phyloP scores from a whole-genome alignment of 208 protist species.

The Phytomonas sp. region DNA sequence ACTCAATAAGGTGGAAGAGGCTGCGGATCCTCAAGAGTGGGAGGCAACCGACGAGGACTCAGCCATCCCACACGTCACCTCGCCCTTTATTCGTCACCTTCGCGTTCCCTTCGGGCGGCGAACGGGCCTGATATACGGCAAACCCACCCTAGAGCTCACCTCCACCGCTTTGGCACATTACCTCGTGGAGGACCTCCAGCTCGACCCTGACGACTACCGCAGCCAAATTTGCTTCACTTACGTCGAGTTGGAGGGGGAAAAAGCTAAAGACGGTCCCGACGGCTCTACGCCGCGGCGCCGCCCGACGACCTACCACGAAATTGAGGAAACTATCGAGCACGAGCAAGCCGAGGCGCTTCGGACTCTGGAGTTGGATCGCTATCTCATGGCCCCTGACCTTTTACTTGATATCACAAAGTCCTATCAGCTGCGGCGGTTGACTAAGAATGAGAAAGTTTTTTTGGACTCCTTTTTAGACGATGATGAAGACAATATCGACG shows the following conservation, averaged over 20 bases:
- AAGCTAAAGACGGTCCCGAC: neutral
- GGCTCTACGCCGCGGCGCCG: neutral
- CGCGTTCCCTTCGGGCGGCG: conserved; percentile 76
- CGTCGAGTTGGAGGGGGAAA: conserved; percentile 5
- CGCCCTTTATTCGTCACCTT: conserved; percentile 56
- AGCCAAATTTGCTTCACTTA: conserved; percentile 69
- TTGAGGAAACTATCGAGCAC: conserved; percentile 42
- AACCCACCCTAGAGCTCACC: conserved; percentile 49
- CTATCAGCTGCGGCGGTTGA: conserved; percentile 65
- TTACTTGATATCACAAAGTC: conserved; percentile 71
- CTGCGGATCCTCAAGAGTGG: neutral
- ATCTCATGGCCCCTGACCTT: conserved; percentile 73
- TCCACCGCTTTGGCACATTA: conserved; percentile 41
- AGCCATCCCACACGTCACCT: conserved; percentile 30
- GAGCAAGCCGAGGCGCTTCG: conserved; percentile 56
- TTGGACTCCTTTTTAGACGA: conserved; percentile 51
- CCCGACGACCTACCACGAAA: conserved; percentile 18
- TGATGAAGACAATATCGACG: conserved; percentile 15
- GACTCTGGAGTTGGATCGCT: conserved; percentile 71
- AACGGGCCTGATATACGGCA: conserved; percentile 71
- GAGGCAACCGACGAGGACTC: conserved; percentile 21
- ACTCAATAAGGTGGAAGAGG: neutral
- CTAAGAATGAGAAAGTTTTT: conserved; percentile 47
- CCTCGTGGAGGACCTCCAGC: conserved; percentile 36
- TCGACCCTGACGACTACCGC: conserved; percentile 70